These are phyloP conservation scores for Cetraspora pellucida DNA, from an alignment of 192 early-diverging fungal species.

Conservation along the genomic window DNA sequence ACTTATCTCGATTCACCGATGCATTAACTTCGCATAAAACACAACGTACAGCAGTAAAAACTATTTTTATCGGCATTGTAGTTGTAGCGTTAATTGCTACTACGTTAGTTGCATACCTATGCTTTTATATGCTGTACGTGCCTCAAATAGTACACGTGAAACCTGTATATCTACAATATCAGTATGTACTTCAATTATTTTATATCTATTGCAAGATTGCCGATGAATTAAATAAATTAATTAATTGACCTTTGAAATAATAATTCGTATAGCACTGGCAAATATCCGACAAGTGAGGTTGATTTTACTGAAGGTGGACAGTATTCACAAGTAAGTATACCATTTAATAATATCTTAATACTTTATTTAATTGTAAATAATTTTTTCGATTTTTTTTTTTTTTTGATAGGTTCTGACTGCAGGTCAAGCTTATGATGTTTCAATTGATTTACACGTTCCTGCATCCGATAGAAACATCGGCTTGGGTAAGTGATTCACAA, in stretches of 20 bases:
- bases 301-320: not conserved
- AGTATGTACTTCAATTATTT: slow-evolving; percentile 10
- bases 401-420: slow-evolving; percentile 41
- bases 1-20: too few relatives aligned
- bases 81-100: slow-evolving; percentile 36
- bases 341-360: slow-evolving; percentile 20
- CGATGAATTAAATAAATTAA: not conserved
- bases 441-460: slow-evolving; percentile 45
- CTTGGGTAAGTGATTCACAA: slow-evolving; percentile 43
- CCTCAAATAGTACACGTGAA: slow-evolving; percentile 48
- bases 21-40: slow-evolving; percentile 36
- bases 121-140: slow-evolving; percentile 50
- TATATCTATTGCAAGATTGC: not conserved
- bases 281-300: not conserved
- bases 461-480: slow-evolving; percentile 45
- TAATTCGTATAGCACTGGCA: not conserved
- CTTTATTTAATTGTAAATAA: not conserved
- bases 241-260: not conserved
- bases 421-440: slow-evolving; percentile 50
- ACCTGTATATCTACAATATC: slow-evolving; percentile 48
- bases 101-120: slow-evolving; percentile 43
- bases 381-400: not conserved
- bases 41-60: slow-evolving; percentile 47
- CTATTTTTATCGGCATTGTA: slow-evolving; percentile 39
- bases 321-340: not conserved